Conservation (phyloP, 2,329 filamentous ascomycete species). For the Talaromyces verruculosus region DNA sequence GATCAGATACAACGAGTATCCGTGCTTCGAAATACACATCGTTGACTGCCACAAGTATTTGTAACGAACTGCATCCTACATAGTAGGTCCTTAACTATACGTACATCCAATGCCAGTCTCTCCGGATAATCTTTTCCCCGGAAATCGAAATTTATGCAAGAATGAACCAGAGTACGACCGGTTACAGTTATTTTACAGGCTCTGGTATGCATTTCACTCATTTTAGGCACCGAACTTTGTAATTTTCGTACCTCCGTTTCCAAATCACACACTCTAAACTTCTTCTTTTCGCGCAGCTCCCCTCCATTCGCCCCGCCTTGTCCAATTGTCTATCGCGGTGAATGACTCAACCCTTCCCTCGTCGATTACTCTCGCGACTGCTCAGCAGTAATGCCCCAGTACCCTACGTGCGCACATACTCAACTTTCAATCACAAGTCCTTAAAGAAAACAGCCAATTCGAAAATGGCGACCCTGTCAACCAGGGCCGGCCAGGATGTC, state of each 20-base stretch:
- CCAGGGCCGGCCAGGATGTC: constrained; percentile 84
- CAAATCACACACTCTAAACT: not conserved
- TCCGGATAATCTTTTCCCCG: constrained; percentile 19
- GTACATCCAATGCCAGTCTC: not conserved
- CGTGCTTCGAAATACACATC: no score
- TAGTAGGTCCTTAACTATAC: no score
- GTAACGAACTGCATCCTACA: no score
- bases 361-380: constrained; percentile 39
- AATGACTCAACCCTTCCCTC: constrained; percentile 43
- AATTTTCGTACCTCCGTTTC: constrained; percentile 20
- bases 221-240: not conserved
- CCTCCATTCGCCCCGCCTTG: constrained; percentile 14
- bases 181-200: constrained; percentile 8
- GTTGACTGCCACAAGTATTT: no score
- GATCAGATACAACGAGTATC: no score
- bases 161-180: constrained; percentile 2
- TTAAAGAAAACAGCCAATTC: constrained; percentile 35
- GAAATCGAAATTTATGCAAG: not conserved
- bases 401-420: constrained; percentile 40
- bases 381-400: constrained; percentile 28
- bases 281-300: not conserved
- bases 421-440: constrained; percentile 30
- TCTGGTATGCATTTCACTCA: not conserved
- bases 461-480: constrained; percentile 65
- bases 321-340: constrained; percentile 26